Evolutionary conservation across 2,329 filamentous ascomycete species (phyloP), one percentile per base, ranked within the genome.

Genomic region (Emydomyces testavorans): DNA sequence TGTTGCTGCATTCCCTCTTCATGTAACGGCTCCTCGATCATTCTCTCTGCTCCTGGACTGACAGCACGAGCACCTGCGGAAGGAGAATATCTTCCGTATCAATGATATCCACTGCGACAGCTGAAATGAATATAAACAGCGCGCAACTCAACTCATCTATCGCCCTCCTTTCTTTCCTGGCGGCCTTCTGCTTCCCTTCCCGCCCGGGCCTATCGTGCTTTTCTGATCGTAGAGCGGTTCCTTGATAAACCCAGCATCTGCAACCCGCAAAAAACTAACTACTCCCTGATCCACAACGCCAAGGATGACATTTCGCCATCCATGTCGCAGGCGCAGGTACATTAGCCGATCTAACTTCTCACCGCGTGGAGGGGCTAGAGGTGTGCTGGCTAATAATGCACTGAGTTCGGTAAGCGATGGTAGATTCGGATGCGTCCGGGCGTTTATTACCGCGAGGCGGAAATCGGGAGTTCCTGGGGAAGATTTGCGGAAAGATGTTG

Each of bases 281-380:
- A 96, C 75, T 0, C 92, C 92, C 53, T 87, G 78, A 62, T 96
- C 92, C 28, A 95, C 88, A 1, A 96, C 77, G 0, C 89, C 92
- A 20, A 98, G 63, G 28, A 95, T 72, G 26, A 92, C 84, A 64
- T 86, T 92, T 54, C 86, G 77, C 62, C 83, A 80, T 1, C 88
- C 92, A 58, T 94, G 80, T 65, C 88, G 90, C 53, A 96, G 69
- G 50, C 85, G 79, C 58, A 82, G 77, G 60, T 93, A 92, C 54
- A 89, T 65, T 53, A 75, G 65, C 6, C 67, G 65, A 10, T 65
- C 61, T 62, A 71, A 58, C 60, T 77, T 62, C 65, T 72, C 38
- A 50, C 72, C 53, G 38, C 62, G 60, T 51, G 73, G 82, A 1
- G 80, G 78, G 51, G 82, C 76, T 52, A 80, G 78, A 0, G 88